Evolutionary conservation across 73 alveolate species (phyloP), one percentile per base, ranked within the genome.

Genomic region (Paramecium caudatum): DNA sequence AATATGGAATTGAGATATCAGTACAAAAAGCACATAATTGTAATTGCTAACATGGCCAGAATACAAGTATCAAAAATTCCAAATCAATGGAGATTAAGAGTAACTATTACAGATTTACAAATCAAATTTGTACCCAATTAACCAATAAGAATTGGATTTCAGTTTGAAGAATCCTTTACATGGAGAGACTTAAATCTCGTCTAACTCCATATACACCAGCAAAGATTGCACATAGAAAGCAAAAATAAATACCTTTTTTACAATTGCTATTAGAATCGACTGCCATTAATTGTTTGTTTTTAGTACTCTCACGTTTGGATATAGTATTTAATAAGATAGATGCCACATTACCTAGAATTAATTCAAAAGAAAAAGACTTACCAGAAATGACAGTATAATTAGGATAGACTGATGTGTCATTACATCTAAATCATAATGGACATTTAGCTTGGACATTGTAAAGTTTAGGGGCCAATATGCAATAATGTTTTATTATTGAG

Each of bases 1-100:
- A 36, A 65, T 65, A 36, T 65, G 83, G 47, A 33, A 65, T 74
- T 74, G 32, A 37, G 88, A 74, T 74, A 74, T 45, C 16, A 74
- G 43, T 74, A 74, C 33, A 74, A 74, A 12, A 74, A 74, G 43
- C 88, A 74, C 32, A 74, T 74, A 39, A 39, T 27, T 21, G 62
- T 43, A 17, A 43, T 36, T 45, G 46, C 43, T 36, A 21, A 74
- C 21, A 74, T 74, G 1, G 30, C 62, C 16, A 45, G 65, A 16
- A 36, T 65, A 65, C 47, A 30, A 65, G 15, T 74, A 19, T 41
- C 12, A 16, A 74, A 41, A 74, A 43, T 74, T 17, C 68, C 62
- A 8, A 74, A 74, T 74, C 10, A 39, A 12, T 37, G 88, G 68
- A 74, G 65, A 74, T 45, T 74, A 1, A 37, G 43, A 7, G 39